Evolutionary conservation across 345 rosid species (phyloP), one percentile per base, ranked within the genome.

Genomic region (Pugionium cornutum): DNA sequence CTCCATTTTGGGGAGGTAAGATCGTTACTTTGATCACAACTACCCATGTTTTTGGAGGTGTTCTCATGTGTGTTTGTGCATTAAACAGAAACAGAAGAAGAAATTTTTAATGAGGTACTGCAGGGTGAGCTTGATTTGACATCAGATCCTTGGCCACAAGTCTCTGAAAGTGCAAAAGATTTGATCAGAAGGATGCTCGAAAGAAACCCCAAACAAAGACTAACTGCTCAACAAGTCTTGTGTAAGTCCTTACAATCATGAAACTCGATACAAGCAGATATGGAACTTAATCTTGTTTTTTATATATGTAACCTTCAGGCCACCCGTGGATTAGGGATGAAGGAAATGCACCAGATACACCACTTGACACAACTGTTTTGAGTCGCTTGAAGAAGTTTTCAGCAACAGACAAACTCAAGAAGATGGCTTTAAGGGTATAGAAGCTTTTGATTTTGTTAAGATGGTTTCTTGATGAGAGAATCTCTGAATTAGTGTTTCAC

Each of bases 1-100:
- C 97, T 73, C 98, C 98, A 55, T 92, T 89, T 75, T 92, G 97
- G 95, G 98, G 84, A 29, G 98, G 98, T 92, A 76, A 66, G 74
- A 32, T 40, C 55, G 45, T 47, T 47, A 59, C 7, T 47, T 31
- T 27, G 11, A 30, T 45, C 46, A 29, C 58, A 48, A 4, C 35
- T 42, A 26, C 8, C 4, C 27, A 25, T 41, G 53, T 48, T 27
- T 5, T 8, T 56, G 41, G 18, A 58, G 2, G 26, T 53, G 33
- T 53, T 66, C 30, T 33, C 5, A 64, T 52, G 11, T 35, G 36
- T 57, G 36, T 64, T 53, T 11, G 35, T 48, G 4, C 8, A 27
- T 47, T 39, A 25, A 49, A 10, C 61, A 89, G 98, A 92, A 72
- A 75, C 77, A n/a, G 98, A 92, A 77, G 80, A 81, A 9, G 97